Base-by-base conservation (phyloP, 768 basidiomycete genomes). In the Leccinum variicolor region DNA sequence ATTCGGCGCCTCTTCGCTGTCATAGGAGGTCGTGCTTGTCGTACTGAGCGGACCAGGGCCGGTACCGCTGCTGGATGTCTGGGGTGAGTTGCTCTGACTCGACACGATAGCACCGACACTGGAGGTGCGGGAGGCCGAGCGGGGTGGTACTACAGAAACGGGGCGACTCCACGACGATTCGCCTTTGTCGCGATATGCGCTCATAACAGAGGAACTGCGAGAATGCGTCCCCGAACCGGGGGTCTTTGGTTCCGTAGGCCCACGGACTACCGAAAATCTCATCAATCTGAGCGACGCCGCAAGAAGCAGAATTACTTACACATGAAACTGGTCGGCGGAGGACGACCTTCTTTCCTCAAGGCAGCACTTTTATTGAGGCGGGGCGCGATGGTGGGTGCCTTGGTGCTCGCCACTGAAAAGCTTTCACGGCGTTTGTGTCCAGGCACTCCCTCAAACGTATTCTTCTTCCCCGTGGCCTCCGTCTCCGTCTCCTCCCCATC, bases 361-460 rank as follows among this genome's bases (percentile, higher is more conserved):
- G 71, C 66, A 21, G 81, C 78, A 51, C 77, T 79, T 62, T 61
- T 72, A 61, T 82, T 83, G 33, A 71, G 65, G 17, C 78, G 69
- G 6, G 83, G 82, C 6, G 67, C 58, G n/a, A 81, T 74, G 1
- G 68, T 67, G 9, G 81, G 81, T 10, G 76, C 62, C 51, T 66
- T 68, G 10, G 75, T 77, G 59, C 80, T 82, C 17, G 86, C 80
- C 9, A 94, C 92, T 6, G 83, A 70, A 60, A 94, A 85, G 14
- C 82, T 83, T 67, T 90, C 89, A 26, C 87, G 75, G 54, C 91
- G 79, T 73, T 93, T 93, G 66, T 94, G 91, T 0, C 91, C 91
- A 6, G 92, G 91, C 3, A 93, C 86, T 33, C 90, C 90, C 0
- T 88, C 87, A 64, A 92, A 94, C 0, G 79, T 83, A 31, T 70